Percentiles rank a stretch among this genome's conserved stretches.
These are phyloP conservation scores for Flaveria bidentis DNA, from an alignment of 129 eudicot genomes.

Conservation along the genomic window DNA sequence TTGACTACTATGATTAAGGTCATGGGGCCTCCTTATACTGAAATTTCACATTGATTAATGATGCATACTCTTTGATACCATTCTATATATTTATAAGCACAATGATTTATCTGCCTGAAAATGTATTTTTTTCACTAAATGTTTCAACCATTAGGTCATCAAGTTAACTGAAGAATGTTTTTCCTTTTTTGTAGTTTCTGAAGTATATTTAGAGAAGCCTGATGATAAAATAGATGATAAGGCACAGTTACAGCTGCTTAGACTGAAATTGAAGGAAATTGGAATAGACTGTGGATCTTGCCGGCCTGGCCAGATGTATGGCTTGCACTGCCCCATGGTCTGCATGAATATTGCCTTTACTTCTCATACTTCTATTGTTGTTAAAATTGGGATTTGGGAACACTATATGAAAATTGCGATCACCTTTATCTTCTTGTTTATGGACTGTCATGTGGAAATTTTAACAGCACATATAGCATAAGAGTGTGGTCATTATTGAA, in stretches of 20 bases:
- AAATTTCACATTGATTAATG: slow-evolving; percentile 1
- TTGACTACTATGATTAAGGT: neutral
- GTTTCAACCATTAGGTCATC: neutral
- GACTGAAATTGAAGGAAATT: slow-evolving; percentile 41
- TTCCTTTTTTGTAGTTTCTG: slow-evolving; percentile 33
- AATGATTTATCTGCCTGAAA: slow-evolving; percentile 6
- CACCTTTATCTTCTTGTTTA: neutral
- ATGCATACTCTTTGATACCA: neutral
- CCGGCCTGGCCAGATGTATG: slow-evolving; percentile 48
- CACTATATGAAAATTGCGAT: neutral
- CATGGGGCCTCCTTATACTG: neutral
- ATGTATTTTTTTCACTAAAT: neutral
- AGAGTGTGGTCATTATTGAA: neutral
- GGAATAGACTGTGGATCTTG: slow-evolving; percentile 46
- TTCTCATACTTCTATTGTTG: neutral
- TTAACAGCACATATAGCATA: neutral
- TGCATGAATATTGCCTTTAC: slow-evolving; percentile 23
- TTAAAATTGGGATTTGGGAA: neutral
- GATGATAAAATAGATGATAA: slow-evolving; percentile 26
- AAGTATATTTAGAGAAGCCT: slow-evolving; percentile 39
- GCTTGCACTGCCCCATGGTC: slow-evolving; percentile 55
- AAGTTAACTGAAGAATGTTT: neutral
- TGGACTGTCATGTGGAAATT: slow-evolving; percentile 11
- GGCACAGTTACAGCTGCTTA: slow-evolving; percentile 34
- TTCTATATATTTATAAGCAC: neutral